Conservation (phyloP, 331 rosid species). For the Rosa hybrid region DNA sequence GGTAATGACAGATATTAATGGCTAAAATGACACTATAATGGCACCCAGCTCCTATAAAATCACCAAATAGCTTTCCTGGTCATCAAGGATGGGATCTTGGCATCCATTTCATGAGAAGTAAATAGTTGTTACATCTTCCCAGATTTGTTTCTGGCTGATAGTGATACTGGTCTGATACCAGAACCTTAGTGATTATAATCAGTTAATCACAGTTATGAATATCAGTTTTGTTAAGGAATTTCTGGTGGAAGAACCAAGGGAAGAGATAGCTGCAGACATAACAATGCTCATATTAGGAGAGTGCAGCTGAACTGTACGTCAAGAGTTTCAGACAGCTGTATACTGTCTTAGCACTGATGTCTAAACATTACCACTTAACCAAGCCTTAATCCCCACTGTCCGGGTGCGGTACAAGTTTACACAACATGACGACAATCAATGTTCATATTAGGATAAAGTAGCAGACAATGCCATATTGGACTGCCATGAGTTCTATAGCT, state of each 20-base stretch:
- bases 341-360: background rate
- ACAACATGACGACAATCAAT: background rate
- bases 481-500: slow-evolving; percentile 40
- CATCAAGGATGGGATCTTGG: too few species aligned
- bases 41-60: too few species aligned
- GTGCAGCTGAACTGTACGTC: background rate
- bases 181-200: too few species aligned
- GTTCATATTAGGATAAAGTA: background rate
- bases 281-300: background rate
- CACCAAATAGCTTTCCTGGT: too few species aligned
- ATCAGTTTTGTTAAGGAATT: background rate
- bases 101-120: too few species aligned
- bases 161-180: too few species aligned
- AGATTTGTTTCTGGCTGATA: too few species aligned
- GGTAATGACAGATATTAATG: too few species aligned
- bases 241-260: background rate
- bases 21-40: too few species aligned
- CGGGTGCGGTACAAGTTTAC: background rate
- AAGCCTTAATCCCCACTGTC: background rate
- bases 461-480: background rate
- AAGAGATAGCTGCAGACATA: background rate
- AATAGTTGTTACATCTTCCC: too few species aligned
- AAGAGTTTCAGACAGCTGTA: background rate
- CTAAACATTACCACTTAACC: background rate
- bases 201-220: too few species aligned